A percentile compares a stretch with the other conserved stretches of the same genome.
These are phyloP conservation scores for Gynochthodes officinalis DNA, from an alignment of 257 asterid genomes.

Conservation along the genomic window DNA sequence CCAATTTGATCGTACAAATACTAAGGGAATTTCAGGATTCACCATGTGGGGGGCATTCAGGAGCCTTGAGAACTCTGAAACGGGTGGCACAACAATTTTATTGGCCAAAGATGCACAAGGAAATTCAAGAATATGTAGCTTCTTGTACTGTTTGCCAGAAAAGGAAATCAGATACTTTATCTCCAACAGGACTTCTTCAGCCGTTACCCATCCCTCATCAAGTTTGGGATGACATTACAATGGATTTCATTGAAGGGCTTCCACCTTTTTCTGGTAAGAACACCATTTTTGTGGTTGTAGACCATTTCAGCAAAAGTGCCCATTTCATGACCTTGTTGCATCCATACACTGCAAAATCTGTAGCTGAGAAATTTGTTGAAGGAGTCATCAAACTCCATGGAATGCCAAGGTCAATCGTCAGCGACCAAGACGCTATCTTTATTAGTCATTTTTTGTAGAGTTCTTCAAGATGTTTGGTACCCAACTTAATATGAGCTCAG, in stretches of 20 bases:
- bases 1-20: not conserved
- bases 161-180: not conserved
- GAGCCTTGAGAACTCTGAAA: not conserved
- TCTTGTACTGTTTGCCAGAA: not conserved
- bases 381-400: not conserved
- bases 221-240: conserved; percentile 7
- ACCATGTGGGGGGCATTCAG: not conserved
- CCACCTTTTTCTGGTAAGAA: not conserved
- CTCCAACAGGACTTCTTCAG: not conserved
- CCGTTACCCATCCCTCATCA: conserved; percentile 2
- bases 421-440: not conserved
- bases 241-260: not conserved
- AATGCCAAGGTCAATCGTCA: not conserved
- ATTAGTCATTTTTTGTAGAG: not conserved
- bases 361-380: not conserved
- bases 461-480: too few species aligned
- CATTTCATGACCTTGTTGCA: not conserved
- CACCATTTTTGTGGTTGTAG: not conserved
- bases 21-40: conserved; percentile 8
- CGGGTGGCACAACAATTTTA: not conserved
- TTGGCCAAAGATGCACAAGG: not conserved
- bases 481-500: too few species aligned
- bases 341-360: not conserved
- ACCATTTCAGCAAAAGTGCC: not conserved
- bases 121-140: not conserved